Evolutionary conservation across 768 basidiomycete genomes (phyloP), one percentile per base, ranked within the genome.

Genomic region (Termitomyces sp.): DNA sequence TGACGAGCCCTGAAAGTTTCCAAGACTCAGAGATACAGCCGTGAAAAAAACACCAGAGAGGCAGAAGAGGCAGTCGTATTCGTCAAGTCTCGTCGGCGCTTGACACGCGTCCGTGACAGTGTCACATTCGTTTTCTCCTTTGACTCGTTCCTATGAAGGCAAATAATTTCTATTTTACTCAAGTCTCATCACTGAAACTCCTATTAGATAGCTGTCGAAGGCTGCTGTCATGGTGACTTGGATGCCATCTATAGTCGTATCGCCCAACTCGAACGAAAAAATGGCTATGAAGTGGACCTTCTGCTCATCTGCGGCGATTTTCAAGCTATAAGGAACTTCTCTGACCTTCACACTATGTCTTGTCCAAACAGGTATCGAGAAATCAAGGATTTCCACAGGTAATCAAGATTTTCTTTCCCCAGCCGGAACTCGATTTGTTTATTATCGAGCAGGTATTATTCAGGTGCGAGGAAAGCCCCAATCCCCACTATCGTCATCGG

Each of bases 251-350:
- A 98, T 74, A 69, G 73, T 9, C 82, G 87, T 34, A 83, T 98
- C 55, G 73, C 71, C 3, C 65, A 74, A 18, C 81, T 94, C 32
- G 90, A 97, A 67, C 61, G 67, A 1, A 72, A 71, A 59, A 80
- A 90, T 64, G 69, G 75, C 13, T 87, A 86, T 71, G 85, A 82
- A 57, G 83, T 97, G 54, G 92, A 96, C 65, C 74, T 95, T 1
- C 82, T 99, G 14, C 81, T 99, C 45, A 87, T 98, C 30, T 98
- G 96, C 57, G 97, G 97, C n/a, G 97, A 99, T 74, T 98, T 99
- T 67, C 86, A 97, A 72, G 96, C 97, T 18, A 79, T 96, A 43
- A 80, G 97, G 34, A 95, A 97, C 64, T 76, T 82, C 55, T 77
- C 83, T 56, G 96, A 99, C 74, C 78, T 97, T 42, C 82, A 89